A percentile compares a stretch with the other conserved stretches of the same genome.
phyloP scores from a whole-genome alignment of 192 early-diverging fungal genomes.

The Entomortierella parvispora region DNA sequence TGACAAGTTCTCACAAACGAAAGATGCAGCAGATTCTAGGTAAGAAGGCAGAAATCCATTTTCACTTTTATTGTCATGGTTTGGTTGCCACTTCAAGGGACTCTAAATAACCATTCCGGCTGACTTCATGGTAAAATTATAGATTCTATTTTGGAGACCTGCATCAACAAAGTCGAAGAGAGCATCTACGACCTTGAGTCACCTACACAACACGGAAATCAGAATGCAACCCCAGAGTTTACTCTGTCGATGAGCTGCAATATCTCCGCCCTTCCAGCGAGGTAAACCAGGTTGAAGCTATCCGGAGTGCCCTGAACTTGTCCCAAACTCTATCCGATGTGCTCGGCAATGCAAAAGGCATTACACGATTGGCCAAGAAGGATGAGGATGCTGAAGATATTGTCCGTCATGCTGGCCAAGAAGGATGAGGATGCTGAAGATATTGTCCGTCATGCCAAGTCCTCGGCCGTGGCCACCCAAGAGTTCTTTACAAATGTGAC shows the following conservation, averaged over 20 bases:
- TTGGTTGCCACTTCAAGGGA: no score
- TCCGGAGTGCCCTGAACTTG: constrained; percentile 79
- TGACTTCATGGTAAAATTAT: no score
- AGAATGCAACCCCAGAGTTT: constrained; percentile 89
- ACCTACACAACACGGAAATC: constrained; percentile 82
- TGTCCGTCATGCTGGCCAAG: constrained; percentile 70
- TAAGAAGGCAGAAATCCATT: constrained; percentile 21
- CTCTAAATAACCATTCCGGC: no score
- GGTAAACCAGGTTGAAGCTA: constrained; percentile 79
- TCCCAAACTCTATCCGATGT: constrained; percentile 87
- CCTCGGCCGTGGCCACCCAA: constrained; percentile 71
- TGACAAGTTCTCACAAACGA: constrained; percentile 68
- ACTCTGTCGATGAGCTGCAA: constrained; percentile 75
- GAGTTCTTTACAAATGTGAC: constrained; percentile 88
- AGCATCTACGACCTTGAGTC: constrained; percentile 86
- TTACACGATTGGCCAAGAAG: constrained; percentile 77
- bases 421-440: constrained; percentile 82
- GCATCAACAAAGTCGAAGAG: constrained; percentile 88
- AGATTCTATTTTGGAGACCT: constrained; percentile 88
- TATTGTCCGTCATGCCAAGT: constrained; percentile 72
- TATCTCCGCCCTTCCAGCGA: constrained; percentile 20
- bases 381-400: constrained; percentile 83
- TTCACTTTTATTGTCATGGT: no score
- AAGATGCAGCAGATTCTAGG: constrained; percentile 76
- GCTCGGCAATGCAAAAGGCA: constrained; percentile 91